Evolutionary conservation across 2,329 filamentous ascomycete genomes (phyloP).

Genomic region (Colletotrichum aenigma): DNA sequence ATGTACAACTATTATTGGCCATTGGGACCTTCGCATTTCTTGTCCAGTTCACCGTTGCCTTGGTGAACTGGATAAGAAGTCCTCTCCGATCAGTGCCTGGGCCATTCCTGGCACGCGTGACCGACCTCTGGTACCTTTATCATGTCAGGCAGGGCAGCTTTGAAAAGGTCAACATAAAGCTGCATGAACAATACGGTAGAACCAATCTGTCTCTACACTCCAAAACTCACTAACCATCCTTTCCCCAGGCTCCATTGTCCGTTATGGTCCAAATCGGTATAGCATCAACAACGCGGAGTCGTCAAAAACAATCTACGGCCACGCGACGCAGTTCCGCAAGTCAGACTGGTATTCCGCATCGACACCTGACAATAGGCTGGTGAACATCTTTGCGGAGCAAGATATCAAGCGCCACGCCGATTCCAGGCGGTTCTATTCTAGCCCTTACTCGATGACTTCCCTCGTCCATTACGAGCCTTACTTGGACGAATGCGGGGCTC

Average conservation of each 20-base stretch:
- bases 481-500: slow-evolving; percentile 48
- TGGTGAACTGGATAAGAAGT: slow-evolving; percentile 7
- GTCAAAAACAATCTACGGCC: slow-evolving; percentile 38
- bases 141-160: slow-evolving; percentile 28
- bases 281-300: slow-evolving; percentile 45
- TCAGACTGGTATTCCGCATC: slow-evolving; percentile 29
- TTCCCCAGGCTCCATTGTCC: slow-evolving; percentile 39
- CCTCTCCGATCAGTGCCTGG: slow-evolving; percentile 29
- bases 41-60: not conserved
- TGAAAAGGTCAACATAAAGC: slow-evolving; percentile 26
- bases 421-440: slow-evolving; percentile 44
- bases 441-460: slow-evolving; percentile 51
- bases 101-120: slow-evolving; percentile 29
- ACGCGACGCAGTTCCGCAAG: slow-evolving; percentile 37
- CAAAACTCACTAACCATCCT: too few species aligned
- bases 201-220: not conserved
- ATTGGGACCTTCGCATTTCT: not conserved
- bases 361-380: slow-evolving; percentile 24
- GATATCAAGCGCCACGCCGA: slow-evolving; percentile 39
- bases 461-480: slow-evolving; percentile 52
- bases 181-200: slow-evolving; percentile 33
- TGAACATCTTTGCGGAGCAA: slow-evolving; percentile 34
- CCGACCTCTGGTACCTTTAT: slow-evolving; percentile 31
- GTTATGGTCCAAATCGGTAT: slow-evolving; percentile 52
- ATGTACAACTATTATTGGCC: not conserved